Base-by-base conservation (phyloP, 2,329 filamentous ascomycete genomes). In the Cercospora janseana region DNA sequence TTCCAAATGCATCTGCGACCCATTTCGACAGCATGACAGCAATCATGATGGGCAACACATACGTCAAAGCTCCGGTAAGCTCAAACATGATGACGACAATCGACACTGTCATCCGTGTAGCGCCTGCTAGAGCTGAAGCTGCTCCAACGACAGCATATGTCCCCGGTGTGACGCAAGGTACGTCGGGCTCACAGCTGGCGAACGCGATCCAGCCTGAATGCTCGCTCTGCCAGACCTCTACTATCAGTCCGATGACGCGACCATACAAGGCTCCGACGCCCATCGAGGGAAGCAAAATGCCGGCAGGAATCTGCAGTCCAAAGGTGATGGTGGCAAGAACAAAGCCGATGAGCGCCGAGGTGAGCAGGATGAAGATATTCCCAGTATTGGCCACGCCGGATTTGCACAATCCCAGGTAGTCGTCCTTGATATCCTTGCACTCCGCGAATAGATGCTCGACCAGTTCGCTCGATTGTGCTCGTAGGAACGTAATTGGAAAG, bases 81-180 rank as follows among this genome's bases (percentile, higher is more conserved):
- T 98, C 93, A 65, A 98, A 98, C 87, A 96, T 96, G 72, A 98
- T 98, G 63, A 97, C 93, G 4, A 98, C 92, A 59, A 98, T 96
- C 9, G 91, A 96, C 8, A 96, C 90, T 0, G 93, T 98, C 84
- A 98, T 94, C 60, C 92, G 83, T 13, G 92, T 97, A 27, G 94
- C 89, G 40, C 93, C 93, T 4, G 88, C 88, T 1, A 98, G 81
- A n/a, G 92, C 89, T 3, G 93, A 91, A 0, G 93, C 92, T 0
- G 93, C 93, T 26, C 93, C 93, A 55, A 98, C 87, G 62, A 98
- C 95, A 56, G 93, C 93, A 66, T 98, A 98, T 1, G 92, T 94
- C 10, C 92, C 93, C 0, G 93, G 92, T 0, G 88, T 96, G 43
- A 98, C 83, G 70, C 93, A 98, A 6, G 85, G 82, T 31, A 87